Base-by-base conservation (phyloP, 2,329 filamentous ascomycete genomes). In the Eurotiales sp. region DNA sequence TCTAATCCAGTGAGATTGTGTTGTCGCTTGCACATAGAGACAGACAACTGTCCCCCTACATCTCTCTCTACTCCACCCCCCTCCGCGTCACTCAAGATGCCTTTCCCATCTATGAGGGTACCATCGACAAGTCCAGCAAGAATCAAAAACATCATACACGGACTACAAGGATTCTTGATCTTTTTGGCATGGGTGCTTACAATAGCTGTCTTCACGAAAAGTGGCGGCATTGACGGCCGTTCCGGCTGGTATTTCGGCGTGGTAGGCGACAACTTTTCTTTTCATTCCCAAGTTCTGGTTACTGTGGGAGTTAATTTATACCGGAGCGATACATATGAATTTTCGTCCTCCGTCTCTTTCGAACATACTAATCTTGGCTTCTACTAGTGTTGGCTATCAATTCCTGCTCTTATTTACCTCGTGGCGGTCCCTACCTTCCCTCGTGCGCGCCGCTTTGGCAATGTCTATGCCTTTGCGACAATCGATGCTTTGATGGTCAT, bases 381-480 rank as follows among this genome's bases (percentile, higher is more conserved):
- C 12, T 15, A 22, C 41, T 56, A 84, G 81, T 84, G 81, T 63
- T 84, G 80, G 72, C 64, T 83, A 56, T 77, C 76, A 37, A 72
- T 81, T 37, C 81, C 81, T 11, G 78, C 77, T 23, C 68, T 84
- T 30, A 71, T 83, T 52, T 85, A 84, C 63, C 77, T 82, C 50
- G 73, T 77, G 41, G 80, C 80, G 63, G 78, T 82, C 4, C 81
- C 82, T 4, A 79, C 82, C 70, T 84, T 80, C 77, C 75, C 75
- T 21, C 77, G 81, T 55, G 77, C 80, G 22, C 73, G 73, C 57
- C 73, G 76, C 46, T 81, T 84, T 60, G 77, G 78, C 51, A 83
- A 82, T 58, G 77, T 79, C 32, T 83, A 83, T 60, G 81, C 79
- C 47, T 82, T 83, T 61, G 76, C 78, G 8, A 68, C 72, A 2